A percentile compares a stretch with the other conserved stretches of the same genome.
Conservation (phyloP, 1,284 basidiomycete species). For the Anthracocystis walkeri region DNA sequence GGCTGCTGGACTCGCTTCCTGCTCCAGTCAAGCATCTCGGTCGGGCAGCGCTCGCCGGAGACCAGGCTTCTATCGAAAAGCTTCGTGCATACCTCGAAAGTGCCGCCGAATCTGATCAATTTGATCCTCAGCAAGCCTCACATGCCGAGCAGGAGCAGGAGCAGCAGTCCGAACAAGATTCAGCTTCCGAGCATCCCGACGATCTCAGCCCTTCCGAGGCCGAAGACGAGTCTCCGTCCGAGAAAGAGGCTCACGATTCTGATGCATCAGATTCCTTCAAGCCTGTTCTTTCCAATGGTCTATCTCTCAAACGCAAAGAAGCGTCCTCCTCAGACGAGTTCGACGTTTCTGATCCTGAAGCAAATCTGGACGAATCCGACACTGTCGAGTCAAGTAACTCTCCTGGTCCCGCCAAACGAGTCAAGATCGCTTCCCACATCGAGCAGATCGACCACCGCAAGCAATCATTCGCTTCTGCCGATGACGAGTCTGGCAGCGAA, state of each 20-base stretch:
- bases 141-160: slow-evolving; percentile 8
- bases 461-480: neutral
- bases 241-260: neutral
- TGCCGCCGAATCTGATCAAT: slow-evolving; percentile 26
- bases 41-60: slow-evolving; percentile 24
- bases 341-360: slow-evolving; percentile 6
- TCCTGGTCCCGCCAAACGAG: slow-evolving; percentile 20
- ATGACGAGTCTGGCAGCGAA: slow-evolving; percentile 11
- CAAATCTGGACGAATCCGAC: slow-evolving; percentile 18
- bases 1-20: slow-evolving; percentile 16
- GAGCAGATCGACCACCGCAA: slow-evolving; percentile 7
- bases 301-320: slow-evolving; percentile 27
- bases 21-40: slow-evolving; percentile 25
- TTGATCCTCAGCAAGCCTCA: slow-evolving; percentile 17
- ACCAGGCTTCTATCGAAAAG: slow-evolving; percentile 6
- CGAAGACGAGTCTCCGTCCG: slow-evolving; percentile 15
- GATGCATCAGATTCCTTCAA: neutral
- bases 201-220: slow-evolving; percentile 10
- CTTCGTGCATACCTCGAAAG: slow-evolving; percentile 24
- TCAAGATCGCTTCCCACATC: slow-evolving; percentile 26
- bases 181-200: neutral
- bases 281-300: slow-evolving; percentile 11
- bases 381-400: slow-evolving; percentile 14
- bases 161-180: slow-evolving; percentile 1
- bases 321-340: slow-evolving; percentile 5